These are phyloP conservation scores for Actinidia arguta DNA, from an alignment of 179 eudicot genomes.

Conservation along the genomic window DNA sequence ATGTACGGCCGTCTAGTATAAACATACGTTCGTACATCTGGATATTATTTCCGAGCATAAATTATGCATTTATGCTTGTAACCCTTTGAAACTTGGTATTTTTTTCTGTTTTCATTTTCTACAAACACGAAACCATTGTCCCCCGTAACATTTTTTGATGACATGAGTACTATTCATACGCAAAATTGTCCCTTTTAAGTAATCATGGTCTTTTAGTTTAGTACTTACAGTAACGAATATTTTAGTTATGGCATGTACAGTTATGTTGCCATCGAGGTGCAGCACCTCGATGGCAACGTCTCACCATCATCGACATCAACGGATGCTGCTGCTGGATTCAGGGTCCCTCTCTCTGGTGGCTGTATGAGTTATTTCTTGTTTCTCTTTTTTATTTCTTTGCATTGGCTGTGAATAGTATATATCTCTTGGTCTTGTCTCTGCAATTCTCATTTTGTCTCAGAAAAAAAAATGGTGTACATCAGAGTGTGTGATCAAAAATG, in stretches of 20 bases:
- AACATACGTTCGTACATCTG: not conserved
- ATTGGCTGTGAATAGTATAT: conserved; percentile 2
- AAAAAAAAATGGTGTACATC: no score
- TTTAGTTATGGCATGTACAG: not conserved
- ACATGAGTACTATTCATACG: not conserved
- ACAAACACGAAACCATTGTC: not conserved
- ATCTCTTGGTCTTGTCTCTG: no score
- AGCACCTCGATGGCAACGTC: conserved; percentile 7
- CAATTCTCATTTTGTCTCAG: no score
- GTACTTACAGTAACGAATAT: not conserved
- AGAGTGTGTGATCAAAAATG: no score
- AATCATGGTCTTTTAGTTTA: not conserved
- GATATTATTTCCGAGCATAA: not conserved
- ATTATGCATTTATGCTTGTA: not conserved
- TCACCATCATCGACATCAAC: not conserved
- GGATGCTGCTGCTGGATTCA: not conserved
- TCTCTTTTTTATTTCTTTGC: not conserved
- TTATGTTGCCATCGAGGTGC: not conserved
- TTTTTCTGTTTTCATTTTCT: not conserved
- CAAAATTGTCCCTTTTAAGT: not conserved
- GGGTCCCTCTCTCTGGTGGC: conserved; percentile 4
- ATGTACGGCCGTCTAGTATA: not conserved
- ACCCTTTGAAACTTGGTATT: not conserved
- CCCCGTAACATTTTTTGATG: not conserved
- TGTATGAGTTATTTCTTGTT: not conserved